Conservation (phyloP, 768 basidiomycete species). For the Tulasnella calospora region DNA sequence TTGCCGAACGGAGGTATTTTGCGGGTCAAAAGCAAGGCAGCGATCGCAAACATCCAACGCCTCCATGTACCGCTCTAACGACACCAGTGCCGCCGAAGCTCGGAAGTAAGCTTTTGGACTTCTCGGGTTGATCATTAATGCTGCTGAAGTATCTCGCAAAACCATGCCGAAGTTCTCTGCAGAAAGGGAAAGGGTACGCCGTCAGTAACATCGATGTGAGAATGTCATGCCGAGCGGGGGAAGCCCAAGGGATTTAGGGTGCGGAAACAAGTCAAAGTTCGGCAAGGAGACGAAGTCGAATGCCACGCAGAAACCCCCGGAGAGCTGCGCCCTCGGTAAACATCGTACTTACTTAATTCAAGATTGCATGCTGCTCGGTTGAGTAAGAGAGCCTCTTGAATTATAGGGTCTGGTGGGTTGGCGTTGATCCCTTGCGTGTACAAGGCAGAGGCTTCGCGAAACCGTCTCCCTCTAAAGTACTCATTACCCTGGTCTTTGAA, state of each 20-base stretch:
- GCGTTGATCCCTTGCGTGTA: constrained; percentile 88
- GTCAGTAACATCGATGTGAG: neutral
- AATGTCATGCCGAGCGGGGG: neutral
- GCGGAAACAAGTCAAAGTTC: neutral
- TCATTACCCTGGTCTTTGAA: constrained; percentile 97
- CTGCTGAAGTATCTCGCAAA: constrained; percentile 76
- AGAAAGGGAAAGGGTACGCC: neutral
- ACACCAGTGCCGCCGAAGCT: constrained; percentile 69
- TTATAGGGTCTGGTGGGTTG: constrained; percentile 56
- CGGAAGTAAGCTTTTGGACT: constrained; percentile 85
- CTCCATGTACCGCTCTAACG: constrained; percentile 71
- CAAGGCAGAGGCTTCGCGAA: constrained; percentile 80
- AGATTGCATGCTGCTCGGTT: constrained; percentile 95
- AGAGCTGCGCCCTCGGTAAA: neutral
- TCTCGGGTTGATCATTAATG: constrained; percentile 54
- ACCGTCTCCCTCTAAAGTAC: constrained; percentile 81
- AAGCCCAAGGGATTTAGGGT: neutral
- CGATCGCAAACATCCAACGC: constrained; percentile 75
- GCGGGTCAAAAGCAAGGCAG: constrained; percentile 56
- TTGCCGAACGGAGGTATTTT: constrained; percentile 50
- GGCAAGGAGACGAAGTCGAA: neutral
- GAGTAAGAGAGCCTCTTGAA: constrained; percentile 66
- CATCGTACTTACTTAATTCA: constrained; percentile 60
- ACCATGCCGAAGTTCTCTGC: constrained; percentile 86
- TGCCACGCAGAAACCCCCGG: neutral